Evolutionary conservation across 331 rosid genomes (phyloP).

Genomic region (Phaseolus coccineus): DNA sequence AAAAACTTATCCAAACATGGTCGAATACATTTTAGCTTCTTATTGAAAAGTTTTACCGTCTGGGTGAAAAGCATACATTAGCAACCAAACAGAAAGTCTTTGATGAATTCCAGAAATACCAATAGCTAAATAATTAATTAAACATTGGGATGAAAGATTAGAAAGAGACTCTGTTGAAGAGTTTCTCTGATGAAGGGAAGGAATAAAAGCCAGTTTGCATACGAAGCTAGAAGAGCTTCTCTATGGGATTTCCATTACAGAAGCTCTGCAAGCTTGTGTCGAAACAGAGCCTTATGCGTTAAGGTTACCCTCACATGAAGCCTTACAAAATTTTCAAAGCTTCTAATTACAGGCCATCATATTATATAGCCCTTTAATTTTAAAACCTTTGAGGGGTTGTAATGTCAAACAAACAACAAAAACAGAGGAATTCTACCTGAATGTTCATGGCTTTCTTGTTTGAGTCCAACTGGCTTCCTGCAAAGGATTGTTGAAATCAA

Average conservation of each 20-base stretch:
- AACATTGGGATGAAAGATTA: background rate
- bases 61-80: background rate
- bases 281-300: background rate
- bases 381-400: background rate
- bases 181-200: background rate
- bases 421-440: conserved; percentile 58
- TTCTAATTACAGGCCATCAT: background rate
- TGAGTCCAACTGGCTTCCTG: conserved; percentile 90
- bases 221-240: too few species aligned
- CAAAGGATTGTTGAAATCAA: conserved; percentile 37
- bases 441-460: conserved; percentile 89
- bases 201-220: too few species aligned
- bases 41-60: background rate
- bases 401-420: background rate
- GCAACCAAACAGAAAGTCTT: background rate
- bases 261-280: too few species aligned
- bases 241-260: too few species aligned
- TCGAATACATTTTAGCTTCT: background rate
- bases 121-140: background rate
- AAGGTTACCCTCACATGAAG: background rate
- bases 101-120: background rate
- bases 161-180: background rate
- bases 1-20: background rate
- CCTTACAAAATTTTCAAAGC: background rate
- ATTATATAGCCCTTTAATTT: background rate